Base-by-base conservation (phyloP, 2,329 filamentous ascomycete genomes). In the Teratosphaeriaceae sp. region DNA sequence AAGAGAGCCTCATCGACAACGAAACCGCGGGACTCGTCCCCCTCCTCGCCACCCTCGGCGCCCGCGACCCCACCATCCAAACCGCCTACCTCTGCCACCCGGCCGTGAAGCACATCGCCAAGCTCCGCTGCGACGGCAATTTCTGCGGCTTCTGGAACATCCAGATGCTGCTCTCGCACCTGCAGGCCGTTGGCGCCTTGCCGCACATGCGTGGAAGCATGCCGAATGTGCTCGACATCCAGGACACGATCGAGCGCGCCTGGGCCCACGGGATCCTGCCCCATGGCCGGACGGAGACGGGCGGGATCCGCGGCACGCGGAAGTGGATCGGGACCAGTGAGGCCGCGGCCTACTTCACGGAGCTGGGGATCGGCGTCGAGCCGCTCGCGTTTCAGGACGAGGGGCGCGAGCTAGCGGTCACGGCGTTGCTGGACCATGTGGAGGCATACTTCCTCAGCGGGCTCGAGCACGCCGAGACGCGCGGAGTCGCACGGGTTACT, bases 61-160 rank as follows among this genome's bases (percentile, higher is more conserved):
- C 82, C 30, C 73, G 83, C 43, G 86, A 85, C 54, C 59, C 66
- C 6, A 68, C 69, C 3, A 84, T 87, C 1, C 70, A 77, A 41
- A 78, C 78, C 50, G 85, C 86, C 5, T 95, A 88, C 56, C 70
- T 95, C 24, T 96, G 89, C 62, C 80, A 88, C 56, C 76, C 83
- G 1, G 72, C 73, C 37, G 84, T 88, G 0, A 74, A 80, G 38
- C 89, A 96, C 57, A 75, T 97, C 20, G 86, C 85, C 40, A 94
- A 94, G 57, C 72, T 94, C 40, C 76, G 74, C n/a, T 74, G 71
- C 47, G 89, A 95, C 67, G 88, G 88, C 18, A 85, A 88, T 5
- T 97, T 97, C 61, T 97, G 90, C 60, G 90, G 90, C 3, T 97
- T 96, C 61, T 78, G 90, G 30, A 97, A 94, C 58, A 94, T 95